A percentile compares a stretch with the other conserved stretches of the same genome.
Evolutionary conservation across 176 grass and related monocot species (phyloP).

Genomic region (Pontederia crassipes): DNA sequence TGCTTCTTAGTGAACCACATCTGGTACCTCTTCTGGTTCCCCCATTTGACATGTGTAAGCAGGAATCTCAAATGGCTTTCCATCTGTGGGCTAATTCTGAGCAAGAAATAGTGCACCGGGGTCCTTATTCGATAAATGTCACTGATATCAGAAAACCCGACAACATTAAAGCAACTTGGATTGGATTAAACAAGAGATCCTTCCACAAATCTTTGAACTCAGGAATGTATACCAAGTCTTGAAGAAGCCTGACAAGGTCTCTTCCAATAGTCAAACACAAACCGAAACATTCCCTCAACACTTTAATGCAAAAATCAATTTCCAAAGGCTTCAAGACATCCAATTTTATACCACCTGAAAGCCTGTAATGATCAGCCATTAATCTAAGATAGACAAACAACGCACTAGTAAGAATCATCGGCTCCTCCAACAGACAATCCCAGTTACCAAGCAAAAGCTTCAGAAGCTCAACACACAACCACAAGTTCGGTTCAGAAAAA

Average conservation of each 20-base stretch:
- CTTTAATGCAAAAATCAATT: conserved; percentile 35
- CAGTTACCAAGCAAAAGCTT: conserved; percentile 19
- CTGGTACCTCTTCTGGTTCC: conserved; percentile 61
- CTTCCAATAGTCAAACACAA: conserved; percentile 44
- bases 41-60: conserved; percentile 71
- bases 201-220: conserved; percentile 57
- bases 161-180: background rate
- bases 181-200: conserved; percentile 16
- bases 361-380: conserved; percentile 40
- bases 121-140: conserved; percentile 30
- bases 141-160: conserved; percentile 22
- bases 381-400: conserved; percentile 37
- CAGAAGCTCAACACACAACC: conserved; percentile 21
- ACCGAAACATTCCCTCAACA: conserved; percentile 36
- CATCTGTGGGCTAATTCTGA: conserved; percentile 53
- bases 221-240: conserved; percentile 45
- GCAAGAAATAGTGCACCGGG: conserved; percentile 17
- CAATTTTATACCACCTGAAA: conserved; percentile 26
- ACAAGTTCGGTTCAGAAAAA: conserved; percentile 41
- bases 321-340: conserved; percentile 37
- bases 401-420: conserved; percentile 19
- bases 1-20: conserved; percentile 65
- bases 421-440: conserved; percentile 24
- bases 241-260: conserved; percentile 57
- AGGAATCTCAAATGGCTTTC: conserved; percentile 63